Percentiles rank a stretch among this genome's conserved stretches.
phyloP scores from a whole-genome alignment of 306 rosid species.

The Hippophae tibetana region DNA sequence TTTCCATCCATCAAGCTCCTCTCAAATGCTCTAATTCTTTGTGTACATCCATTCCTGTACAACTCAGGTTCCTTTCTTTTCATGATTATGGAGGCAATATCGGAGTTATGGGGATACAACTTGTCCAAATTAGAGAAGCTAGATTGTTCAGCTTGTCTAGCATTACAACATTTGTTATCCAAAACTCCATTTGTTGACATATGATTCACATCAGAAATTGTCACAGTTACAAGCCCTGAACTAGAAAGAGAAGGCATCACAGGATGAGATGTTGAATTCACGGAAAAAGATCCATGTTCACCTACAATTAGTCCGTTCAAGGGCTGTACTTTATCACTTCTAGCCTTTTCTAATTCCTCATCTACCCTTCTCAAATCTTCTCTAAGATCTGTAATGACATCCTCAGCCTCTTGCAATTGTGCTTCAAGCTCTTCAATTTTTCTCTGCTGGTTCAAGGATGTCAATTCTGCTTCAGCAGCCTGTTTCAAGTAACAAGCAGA shows the following conservation, averaged over 20 bases:
- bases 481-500: slow-evolving; percentile 20
- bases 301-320: slow-evolving; percentile 17
- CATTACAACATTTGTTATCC: slow-evolving; percentile 19
- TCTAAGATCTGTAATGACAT: slow-evolving; percentile 59
- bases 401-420: slow-evolving; percentile 67
- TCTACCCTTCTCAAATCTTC: slow-evolving; percentile 39
- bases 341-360: slow-evolving; percentile 38
- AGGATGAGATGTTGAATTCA: slow-evolving; percentile 6
- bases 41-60: slow-evolving; percentile 71
- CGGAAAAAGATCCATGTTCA: slow-evolving; percentile 22
- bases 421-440: slow-evolving; percentile 65
- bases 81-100: slow-evolving; percentile 63
- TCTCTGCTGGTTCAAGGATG: slow-evolving; percentile 37
- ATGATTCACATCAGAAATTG: slow-evolving; percentile 23
- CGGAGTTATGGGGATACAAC: slow-evolving; percentile 26
- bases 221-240: slow-evolving; percentile 22
- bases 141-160: slow-evolving; percentile 16
- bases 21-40: slow-evolving; percentile 75
- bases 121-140: slow-evolving; percentile 6
- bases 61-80: slow-evolving; percentile 63
- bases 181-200: slow-evolving; percentile 12
- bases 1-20: slow-evolving; percentile 44
- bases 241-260: slow-evolving; percentile 16
- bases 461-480: slow-evolving; percentile 42
- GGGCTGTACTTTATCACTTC: slow-evolving; percentile 24